These are phyloP conservation scores for Perkinsus marinus DNA, from an alignment of 169 alveolate species.

Conservation along the genomic window DNA sequence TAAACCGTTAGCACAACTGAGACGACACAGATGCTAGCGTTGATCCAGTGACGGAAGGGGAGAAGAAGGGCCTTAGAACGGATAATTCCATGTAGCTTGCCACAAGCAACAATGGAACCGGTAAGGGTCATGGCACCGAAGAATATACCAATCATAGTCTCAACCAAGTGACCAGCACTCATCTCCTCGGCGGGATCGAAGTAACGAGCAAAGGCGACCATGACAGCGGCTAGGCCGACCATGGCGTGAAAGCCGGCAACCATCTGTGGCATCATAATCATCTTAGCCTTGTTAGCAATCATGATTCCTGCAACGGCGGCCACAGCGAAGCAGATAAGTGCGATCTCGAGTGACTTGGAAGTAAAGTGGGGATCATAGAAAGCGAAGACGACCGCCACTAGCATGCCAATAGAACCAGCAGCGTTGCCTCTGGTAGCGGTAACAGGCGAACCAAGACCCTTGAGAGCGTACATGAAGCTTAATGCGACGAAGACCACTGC, in stretches of 20 bases:
- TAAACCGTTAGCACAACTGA: constrained; percentile 14
- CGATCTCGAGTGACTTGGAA: constrained; percentile 11
- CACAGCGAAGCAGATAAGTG: constrained; percentile 19
- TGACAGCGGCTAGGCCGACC: constrained; percentile 86
- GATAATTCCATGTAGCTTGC: constrained; percentile 68
- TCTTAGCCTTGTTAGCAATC: constrained; percentile 43
- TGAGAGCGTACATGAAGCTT: constrained; percentile 15
- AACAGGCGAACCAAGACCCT: constrained; percentile 12
- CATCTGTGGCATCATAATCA: constrained; percentile 71
- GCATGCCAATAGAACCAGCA: constrained; percentile 20
- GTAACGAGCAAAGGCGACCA: constrained; percentile 55
- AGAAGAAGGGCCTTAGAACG: constrained; percentile 52
- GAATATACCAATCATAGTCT: constrained; percentile 52
- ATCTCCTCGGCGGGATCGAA: background rate
- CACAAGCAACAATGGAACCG: constrained; percentile 82
- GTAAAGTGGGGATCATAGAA: constrained; percentile 18
- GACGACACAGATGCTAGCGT: constrained; percentile 13
- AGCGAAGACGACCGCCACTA: constrained; percentile 11
- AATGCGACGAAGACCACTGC: constrained; percentile 11
- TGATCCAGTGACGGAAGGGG: constrained; percentile 21
- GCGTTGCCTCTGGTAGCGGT: constrained; percentile 22
- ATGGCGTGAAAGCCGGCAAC: constrained; percentile 86
- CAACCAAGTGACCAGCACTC: constrained; percentile 33
- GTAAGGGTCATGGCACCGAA: constrained; percentile 80
- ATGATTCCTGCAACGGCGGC: constrained; percentile 31